Evolutionary conservation across 1,284 basidiomycete species (phyloP).

Genomic region (Cryptococcus deneoformans): DNA sequence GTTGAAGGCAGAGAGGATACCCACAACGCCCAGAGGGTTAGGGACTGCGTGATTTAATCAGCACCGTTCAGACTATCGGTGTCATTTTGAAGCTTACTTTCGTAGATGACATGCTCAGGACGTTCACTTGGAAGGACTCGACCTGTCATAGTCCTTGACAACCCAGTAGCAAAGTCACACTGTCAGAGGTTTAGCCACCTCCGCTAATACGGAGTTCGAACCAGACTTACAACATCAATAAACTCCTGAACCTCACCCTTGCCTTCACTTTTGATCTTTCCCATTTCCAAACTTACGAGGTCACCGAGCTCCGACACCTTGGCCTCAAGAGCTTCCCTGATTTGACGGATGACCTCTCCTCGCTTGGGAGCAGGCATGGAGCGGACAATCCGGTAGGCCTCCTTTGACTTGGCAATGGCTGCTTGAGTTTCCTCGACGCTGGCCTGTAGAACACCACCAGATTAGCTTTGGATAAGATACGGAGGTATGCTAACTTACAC

Average conservation of each 20-base stretch:
- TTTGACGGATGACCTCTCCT: constrained; percentile 84
- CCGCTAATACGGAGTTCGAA: background rate
- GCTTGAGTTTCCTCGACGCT: constrained; percentile 25
- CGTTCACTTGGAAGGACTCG: constrained; percentile 79
- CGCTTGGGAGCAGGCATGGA: constrained; percentile 78
- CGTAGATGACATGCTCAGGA: constrained; percentile 83
- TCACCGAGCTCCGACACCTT: constrained; percentile 84
- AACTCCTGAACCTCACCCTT: constrained; percentile 79
- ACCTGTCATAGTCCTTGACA: constrained; percentile 90
- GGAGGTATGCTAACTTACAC: constrained; percentile 20
- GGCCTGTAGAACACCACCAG: constrained; percentile 19
- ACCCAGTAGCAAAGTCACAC: constrained; percentile 68
- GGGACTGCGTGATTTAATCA: constrained; percentile 56
- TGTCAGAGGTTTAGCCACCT: background rate
- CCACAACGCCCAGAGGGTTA: constrained; percentile 91
- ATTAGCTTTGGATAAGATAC: too few relatives aligned
- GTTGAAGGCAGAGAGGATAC: constrained; percentile 85
- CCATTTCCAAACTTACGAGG: constrained; percentile 71
- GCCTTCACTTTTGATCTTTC: constrained; percentile 88
- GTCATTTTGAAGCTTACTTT: constrained; percentile 47
- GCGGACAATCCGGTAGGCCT: constrained; percentile 67
- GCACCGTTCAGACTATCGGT: background rate
- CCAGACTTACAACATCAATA: constrained; percentile 72
- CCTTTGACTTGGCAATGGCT: constrained; percentile 24
- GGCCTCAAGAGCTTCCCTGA: constrained; percentile 72